These are phyloP conservation scores for Polygonum maritimum DNA, from an alignment of 148 eudicot species.

Conservation along the genomic window DNA sequence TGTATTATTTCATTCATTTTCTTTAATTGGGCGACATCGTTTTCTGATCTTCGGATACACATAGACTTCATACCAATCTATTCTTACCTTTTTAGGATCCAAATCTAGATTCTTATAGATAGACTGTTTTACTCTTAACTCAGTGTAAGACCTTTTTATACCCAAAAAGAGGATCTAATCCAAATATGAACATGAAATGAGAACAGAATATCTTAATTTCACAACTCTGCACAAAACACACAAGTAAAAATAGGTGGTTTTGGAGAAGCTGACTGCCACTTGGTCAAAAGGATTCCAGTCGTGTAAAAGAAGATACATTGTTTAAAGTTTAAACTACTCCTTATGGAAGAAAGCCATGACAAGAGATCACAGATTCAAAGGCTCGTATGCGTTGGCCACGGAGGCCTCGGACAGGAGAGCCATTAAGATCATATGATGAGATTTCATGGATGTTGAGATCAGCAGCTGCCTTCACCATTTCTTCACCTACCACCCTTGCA, in stretches of 20 bases:
- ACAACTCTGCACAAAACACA: background rate
- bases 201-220: background rate
- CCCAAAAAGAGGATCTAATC: too few relatives aligned
- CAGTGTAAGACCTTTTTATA: too few relatives aligned
- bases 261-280: background rate
- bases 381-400: constrained; percentile 60
- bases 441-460: constrained; percentile 59
- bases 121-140: too few relatives aligned
- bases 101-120: too few relatives aligned
- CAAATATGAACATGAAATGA: too few relatives aligned
- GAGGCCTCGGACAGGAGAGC: constrained; percentile 20
- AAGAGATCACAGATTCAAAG: constrained; percentile 63
- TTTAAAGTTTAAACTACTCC: too few relatives aligned
- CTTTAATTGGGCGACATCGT: background rate
- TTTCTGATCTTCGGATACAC: background rate
- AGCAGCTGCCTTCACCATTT: constrained; percentile 70
- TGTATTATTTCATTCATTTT: constrained; percentile 3
- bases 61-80: background rate
- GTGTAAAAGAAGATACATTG: constrained; percentile 10
- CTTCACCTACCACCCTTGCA: constrained; percentile 74
- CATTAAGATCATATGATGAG: constrained; percentile 79
- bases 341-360: constrained; percentile 64
- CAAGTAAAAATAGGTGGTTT: background rate
- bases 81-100: background rate
- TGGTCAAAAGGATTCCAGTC: background rate